Evolutionary conservation across 148 eudicot genomes (phyloP), one percentile per base, ranked within the genome.

Genomic region (Tetragonia tetragonoides): DNA sequence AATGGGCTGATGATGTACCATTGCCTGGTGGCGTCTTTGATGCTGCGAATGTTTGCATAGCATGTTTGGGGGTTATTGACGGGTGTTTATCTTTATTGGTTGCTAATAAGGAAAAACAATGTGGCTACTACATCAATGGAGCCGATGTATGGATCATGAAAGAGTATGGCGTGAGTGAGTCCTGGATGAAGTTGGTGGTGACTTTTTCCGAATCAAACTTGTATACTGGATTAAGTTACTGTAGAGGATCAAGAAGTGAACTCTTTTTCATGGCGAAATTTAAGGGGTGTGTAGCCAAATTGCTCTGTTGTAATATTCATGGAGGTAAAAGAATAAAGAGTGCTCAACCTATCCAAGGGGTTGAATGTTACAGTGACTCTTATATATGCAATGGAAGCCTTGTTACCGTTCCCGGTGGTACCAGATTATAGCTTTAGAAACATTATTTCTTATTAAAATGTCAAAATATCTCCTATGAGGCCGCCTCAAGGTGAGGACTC

Each of bases 141-240:
- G 3, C 6, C 59, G 68, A 80, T 42, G 77, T 80, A 23, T 80
- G 78, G 82, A 46, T 80, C 37, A 80, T 74, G 82, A 74, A 80
- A 14, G 74, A 80, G 49, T 80, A 80, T 41, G 74, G 82, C 9
- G 65, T 79, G 16, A 72, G 24, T 63, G 72, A 72, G 15, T 80
- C 78, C 1, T 80, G 82, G 82, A 78, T 59, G 47, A 74, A 68
- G 59, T 21, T 80, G 65, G 42, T 44, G 57, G 40, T 28, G 34
- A 28, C 40, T 1, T 1, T 80, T 41, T 74, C 68, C 9, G 60
- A 34, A 59, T 4, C 23, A 66, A 37, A 14, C 1, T 37, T 42
- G 34, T 28, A 28, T 62, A 9, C 7, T 42, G 3, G 40, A 21
- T 79, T 59, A 7, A n/a, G n/a, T 40, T 56, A 73, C 16, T 10